Base-by-base conservation (phyloP, 805 yeast species). In the Cyberlindnera mycetangii region DNA sequence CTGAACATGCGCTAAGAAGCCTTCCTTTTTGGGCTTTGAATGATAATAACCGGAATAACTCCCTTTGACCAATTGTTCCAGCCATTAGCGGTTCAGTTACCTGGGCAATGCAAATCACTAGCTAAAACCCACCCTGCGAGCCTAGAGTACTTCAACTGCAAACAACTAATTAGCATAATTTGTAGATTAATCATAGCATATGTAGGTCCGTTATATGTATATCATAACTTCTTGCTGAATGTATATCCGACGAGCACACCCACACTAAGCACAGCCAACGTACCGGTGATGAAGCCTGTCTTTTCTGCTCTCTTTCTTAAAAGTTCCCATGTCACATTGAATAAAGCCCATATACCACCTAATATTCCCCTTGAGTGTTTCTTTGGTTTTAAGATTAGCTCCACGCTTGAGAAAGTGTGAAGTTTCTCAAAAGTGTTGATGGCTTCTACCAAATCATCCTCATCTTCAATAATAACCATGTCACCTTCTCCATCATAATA, bases 401-500 rank as follows among this genome's bases (percentile, higher is more conserved):
- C 60, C n/a, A 58, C 55, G 10, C 33, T 37, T 2, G 38, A 36
- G 7, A 22, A 16, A 8, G 37, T 42, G 8, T 32, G 36, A 2
- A 24, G 36, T 7, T 39, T 45, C 19, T 55, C 50, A n/a, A 54
- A 44, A 1, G 40, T 10, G 21, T 51, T 50, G 18, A 62, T 60
- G 3, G 64, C 60, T 22, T 53, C 54, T 25, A 51, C 50, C 40
- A 71, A 50, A 48, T 70, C 74, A 18, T 59, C 63, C 33, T 62
- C 67, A 39, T 60, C 64, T 8, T 55, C 61, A 10, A 71, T 55
- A 2, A 60, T 39, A 5, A 69, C 56, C 42, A 61, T 39, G 46
- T 71, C 73, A 2, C 59, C 61, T 21, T 68, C 74, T 25, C 66
- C 68, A 41, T 71, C 75, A 14, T 60, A 51, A 44, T 69, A 71